Base-by-base conservation (phyloP, 306 rosid species). In the Cicer yamashitae region DNA sequence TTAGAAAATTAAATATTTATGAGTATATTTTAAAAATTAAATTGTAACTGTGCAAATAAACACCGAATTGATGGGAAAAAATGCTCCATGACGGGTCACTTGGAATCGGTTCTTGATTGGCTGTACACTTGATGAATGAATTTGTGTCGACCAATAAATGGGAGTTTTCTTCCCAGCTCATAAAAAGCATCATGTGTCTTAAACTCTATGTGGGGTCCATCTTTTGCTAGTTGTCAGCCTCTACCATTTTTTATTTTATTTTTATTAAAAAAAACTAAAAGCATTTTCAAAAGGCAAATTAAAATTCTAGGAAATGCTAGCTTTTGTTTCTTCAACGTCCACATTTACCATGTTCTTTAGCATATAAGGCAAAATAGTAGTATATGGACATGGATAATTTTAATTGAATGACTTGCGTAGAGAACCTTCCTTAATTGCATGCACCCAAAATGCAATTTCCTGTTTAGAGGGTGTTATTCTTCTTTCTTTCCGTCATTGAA, bases 351-450 rank as follows among this genome's bases (percentile, higher is more conserved):
- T 61, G 17, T 37, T 22, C 79, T 77, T 81, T 70, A 54, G 63
- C 77, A 62, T 44, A 70, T 39, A 77, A 15, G 77, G 71, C 48
- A 82, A 39, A n/a, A 7, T 37, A 72, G 25, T 6, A 6, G 1
- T 41, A 72, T 25, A 72, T 67, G 74, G 70, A 72, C 51, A 51
- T 61, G 71, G 61, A 65, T 18, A 48, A 64, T 37, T 25, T 25
- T 25, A 25, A 25, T 25, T 54, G 70, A 56, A 59, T 53, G 70
- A 73, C 83, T 78, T 78, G 86, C 73, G 84, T 59, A 63, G 57
- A 85, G 86, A 82, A 85, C 82, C 86, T 85, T 81, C 86, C 84
- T 70, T 44, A 82, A 65, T 81, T 78, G 57, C 69, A 62, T 74
- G 80, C 66, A 73, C 73, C 5, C 75, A 71, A 62, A 15, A 67